Evolutionary conservation across 2,329 filamentous ascomycete genomes (phyloP), one percentile per base, ranked within the genome.

Genomic region (Venturia carpophila): DNA sequence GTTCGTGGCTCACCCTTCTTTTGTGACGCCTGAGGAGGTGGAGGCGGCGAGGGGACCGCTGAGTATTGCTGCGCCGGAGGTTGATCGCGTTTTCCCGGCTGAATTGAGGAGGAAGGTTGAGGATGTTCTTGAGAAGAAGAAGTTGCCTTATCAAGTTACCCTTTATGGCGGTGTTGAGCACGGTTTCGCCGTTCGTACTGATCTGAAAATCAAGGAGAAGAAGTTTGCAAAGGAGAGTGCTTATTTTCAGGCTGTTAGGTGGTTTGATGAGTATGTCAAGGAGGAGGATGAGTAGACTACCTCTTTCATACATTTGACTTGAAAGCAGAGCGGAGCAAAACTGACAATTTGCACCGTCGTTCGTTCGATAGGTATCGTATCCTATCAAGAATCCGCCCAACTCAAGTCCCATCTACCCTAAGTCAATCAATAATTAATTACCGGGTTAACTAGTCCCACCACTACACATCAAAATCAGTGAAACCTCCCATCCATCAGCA

Each of bases 1-100:
- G 49, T 92, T 83, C 75, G 74, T 84, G 21, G 89, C 88, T 1
- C 89, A 92, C 74, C 89, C 89, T 0, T 88, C 85, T 9, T 87
- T 87, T 68, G 81, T 91, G 39, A 80, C 84, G 6, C 79, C 84
- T 67, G 83, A 84, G 2, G 88, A 91, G 75, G 82, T 91, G 61
- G 78, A 78, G 19, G 83, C 80, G 60, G 87, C 91, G 70, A 79
- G 79, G n/a, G 85, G 84, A 0, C 88, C 89, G 0, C 76, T 91
- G 5, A 86, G 86, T 64, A 89, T 92, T 70, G 80, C 86, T 55
- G 86, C 79, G 68, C 77, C 79, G 62, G 73, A 69, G 77, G 72
- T 56, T 49, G 13, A 68, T 69, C 45, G 64, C 68, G 9, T 65
- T 21, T 68, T 65, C 49, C 69, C 70, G 49, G 60, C 71, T 19